Evolutionary conservation across 352 stramenopile species (phyloP).

Genomic region (Pythium angustatum): DNA sequence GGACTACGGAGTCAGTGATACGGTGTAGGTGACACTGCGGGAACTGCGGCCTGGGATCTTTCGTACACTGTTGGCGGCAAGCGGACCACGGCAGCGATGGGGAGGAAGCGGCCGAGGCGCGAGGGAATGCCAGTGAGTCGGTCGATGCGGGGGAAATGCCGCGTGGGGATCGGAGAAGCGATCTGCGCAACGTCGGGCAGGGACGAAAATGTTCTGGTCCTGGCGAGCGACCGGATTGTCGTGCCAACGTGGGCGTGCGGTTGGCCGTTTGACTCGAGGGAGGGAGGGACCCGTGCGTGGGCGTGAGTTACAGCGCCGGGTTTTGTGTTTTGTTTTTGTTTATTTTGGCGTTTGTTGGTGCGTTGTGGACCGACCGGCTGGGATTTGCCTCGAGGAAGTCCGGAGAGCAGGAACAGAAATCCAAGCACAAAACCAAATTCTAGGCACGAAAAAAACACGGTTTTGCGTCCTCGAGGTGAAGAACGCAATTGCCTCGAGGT

Average conservation of each 20-base stretch:
- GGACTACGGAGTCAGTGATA: too few species aligned
- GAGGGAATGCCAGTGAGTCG: too few species aligned
- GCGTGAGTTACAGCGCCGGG: slow-evolving; percentile 7
- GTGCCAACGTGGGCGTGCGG: background rate
- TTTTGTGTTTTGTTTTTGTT: slow-evolving; percentile 1
- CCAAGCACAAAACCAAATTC: background rate
- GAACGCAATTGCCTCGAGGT: background rate
- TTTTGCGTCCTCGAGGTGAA: background rate
- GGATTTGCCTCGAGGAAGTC: background rate
- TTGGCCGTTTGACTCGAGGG: background rate
- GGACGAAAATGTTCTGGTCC: slow-evolving; percentile 12
- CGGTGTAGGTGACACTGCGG: too few species aligned
- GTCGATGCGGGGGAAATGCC: too few species aligned
- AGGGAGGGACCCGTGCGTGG: background rate
- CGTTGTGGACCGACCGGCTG: background rate
- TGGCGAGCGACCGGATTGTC: background rate
- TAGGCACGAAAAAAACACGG: background rate
- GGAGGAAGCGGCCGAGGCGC: too few species aligned
- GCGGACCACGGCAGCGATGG: too few species aligned
- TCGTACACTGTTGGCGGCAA: too few species aligned
- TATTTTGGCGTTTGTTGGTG: background rate
- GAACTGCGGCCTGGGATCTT: too few species aligned
- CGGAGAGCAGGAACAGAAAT: background rate
- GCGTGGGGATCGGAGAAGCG: background rate
- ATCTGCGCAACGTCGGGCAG: background rate